Conservation (phyloP, 2,329 filamentous ascomycete species). For the Pestalotiopsis sp. region DNA sequence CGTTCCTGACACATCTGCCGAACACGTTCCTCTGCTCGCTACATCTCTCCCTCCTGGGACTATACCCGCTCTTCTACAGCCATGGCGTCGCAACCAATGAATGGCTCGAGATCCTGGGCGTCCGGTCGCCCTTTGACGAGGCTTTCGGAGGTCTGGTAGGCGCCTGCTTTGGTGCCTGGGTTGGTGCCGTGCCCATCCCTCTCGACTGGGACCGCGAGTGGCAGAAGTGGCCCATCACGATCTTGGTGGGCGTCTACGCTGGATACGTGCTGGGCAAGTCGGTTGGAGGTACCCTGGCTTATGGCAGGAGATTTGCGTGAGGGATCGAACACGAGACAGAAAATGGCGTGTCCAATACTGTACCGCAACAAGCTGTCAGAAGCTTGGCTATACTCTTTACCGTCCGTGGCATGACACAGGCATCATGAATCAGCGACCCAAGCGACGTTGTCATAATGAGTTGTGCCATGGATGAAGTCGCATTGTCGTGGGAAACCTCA, state of each 20-base stretch:
- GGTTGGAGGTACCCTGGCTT: constrained; percentile 55
- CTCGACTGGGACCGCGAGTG: constrained; percentile 99
- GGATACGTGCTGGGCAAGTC: constrained; percentile 76
- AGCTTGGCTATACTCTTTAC: background rate
- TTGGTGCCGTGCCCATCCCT: constrained; percentile 92
- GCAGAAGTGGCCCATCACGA: constrained; percentile 97
- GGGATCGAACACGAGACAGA: background rate
- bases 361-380: background rate
- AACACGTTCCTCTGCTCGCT: constrained; percentile 81
- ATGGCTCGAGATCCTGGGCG: constrained; percentile 72
- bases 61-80: constrained; percentile 82
- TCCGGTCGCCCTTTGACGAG: constrained; percentile 76
- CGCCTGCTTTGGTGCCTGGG: constrained; percentile 80
- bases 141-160: constrained; percentile 84
- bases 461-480: background rate
- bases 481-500: background rate
- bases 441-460: background rate
- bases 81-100: constrained; percentile 75
- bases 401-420: background rate
- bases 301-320: constrained; percentile 45
- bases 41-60: constrained; percentile 78
- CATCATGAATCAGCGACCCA: background rate
- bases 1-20: constrained; percentile 76
- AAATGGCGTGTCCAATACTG: background rate
- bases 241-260: constrained; percentile 79